Conservation (phyloP, 495 filamentous ascomycete genomes). For the Xylaria longipes region DNA sequence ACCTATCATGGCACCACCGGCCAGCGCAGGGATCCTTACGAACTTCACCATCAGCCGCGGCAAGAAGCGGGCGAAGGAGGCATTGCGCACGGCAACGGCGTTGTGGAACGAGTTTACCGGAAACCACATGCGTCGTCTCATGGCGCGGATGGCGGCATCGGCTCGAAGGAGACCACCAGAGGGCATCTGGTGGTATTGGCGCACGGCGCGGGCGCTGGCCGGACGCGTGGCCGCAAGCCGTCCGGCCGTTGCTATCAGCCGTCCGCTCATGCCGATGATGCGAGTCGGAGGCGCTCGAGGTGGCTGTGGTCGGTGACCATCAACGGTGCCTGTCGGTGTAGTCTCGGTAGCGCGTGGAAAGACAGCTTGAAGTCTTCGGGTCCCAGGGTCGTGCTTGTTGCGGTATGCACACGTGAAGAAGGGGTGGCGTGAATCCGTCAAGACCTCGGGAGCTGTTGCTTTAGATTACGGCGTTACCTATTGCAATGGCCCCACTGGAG, state of each 20-base stretch:
- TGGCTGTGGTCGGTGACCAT: background rate
- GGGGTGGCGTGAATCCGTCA: conserved; percentile 17
- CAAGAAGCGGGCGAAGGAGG: conserved; percentile 85
- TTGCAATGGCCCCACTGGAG: conserved; percentile 15
- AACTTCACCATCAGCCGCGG: conserved; percentile 90
- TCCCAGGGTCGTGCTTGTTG: background rate
- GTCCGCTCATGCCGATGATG: conserved; percentile 74
- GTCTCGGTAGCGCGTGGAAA: conserved; percentile 5
- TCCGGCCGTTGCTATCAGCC: conserved; percentile 73
- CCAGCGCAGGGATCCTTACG: conserved; percentile 83
- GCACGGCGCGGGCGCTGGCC: conserved; percentile 60
- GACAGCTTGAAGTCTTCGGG: background rate
- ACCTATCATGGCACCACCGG: conserved; percentile 86
- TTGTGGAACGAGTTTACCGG: conserved; percentile 82
- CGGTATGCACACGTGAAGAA: background rate
- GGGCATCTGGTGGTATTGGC: conserved; percentile 68
- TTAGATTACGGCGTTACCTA: background rate
- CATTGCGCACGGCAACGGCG: conserved; percentile 80
- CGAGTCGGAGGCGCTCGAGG: conserved; percentile 39
- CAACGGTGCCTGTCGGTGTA: conserved; percentile 3
- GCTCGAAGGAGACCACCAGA: conserved; percentile 72
- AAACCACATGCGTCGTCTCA: conserved; percentile 72
- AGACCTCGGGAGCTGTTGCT: conserved; percentile 3
- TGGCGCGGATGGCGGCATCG: conserved; percentile 64
- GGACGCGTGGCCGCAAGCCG: conserved; percentile 70